These are phyloP conservation scores for Rhynchospora pubera DNA, from an alignment of 176 grass and related monocot genomes.

Conservation along the genomic window DNA sequence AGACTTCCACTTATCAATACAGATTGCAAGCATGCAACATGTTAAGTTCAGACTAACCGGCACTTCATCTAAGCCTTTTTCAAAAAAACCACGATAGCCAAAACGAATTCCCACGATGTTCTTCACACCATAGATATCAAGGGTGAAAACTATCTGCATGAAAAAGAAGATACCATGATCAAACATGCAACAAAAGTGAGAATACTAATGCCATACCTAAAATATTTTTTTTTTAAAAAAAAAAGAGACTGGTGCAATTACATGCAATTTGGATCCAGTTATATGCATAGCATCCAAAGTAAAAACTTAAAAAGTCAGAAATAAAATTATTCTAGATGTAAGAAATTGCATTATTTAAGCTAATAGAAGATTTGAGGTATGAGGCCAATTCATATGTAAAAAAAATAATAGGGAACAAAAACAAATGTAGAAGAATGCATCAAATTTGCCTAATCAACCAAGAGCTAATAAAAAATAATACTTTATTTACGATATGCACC, in stretches of 20 bases:
- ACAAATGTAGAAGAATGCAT: neutral
- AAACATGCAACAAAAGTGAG: neutral
- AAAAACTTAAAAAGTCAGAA: neutral
- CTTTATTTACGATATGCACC: neutral
- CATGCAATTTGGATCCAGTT: neutral
- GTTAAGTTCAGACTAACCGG: constrained; percentile 41
- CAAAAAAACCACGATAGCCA: constrained; percentile 87
- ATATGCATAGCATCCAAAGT: neutral
- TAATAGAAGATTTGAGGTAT: neutral
- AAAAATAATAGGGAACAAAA: neutral
- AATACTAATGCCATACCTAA: neutral
- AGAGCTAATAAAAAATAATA: constrained; percentile 1
- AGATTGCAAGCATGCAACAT: neutral
- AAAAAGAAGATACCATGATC: constrained; percentile 2
- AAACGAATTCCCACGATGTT: constrained; percentile 91
- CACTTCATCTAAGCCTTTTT: constrained; percentile 79
- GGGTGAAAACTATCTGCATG: constrained; percentile 87
- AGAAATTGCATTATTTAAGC: neutral
- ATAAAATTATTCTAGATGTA: neutral
- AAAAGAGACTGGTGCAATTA: neutral
- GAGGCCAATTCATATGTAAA: neutral
- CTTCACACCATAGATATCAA: constrained; percentile 90
- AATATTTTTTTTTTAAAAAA: neutral
- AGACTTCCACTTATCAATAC: neutral
- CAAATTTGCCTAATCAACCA: neutral